Percentiles rank a stretch among this genome's conserved stretches.
phyloP scores from a whole-genome alignment of 2,329 filamentous ascomycete species.

The Elsinoe arachidis region DNA sequence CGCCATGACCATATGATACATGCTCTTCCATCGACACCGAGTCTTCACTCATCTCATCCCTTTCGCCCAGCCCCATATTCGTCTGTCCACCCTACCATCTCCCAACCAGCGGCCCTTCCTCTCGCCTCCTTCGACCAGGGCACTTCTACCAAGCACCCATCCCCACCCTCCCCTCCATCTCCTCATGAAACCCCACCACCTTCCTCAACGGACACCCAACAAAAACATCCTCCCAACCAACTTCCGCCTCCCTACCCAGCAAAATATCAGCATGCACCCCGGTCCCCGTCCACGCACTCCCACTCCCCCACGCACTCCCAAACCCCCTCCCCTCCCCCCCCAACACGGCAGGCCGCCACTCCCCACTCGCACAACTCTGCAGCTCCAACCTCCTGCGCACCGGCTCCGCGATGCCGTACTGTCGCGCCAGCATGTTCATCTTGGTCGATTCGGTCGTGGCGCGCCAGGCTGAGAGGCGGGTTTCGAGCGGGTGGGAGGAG shows the following conservation, averaged over 20 bases:
- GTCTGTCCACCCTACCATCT: background rate
- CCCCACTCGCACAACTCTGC: slow-evolving; percentile 70
- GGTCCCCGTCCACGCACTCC: slow-evolving; percentile 29
- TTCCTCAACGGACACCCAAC: slow-evolving; percentile 64
- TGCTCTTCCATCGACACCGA: background rate
- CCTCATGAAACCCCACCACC: slow-evolving; percentile 69
- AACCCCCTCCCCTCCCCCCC: slow-evolving; percentile 42
- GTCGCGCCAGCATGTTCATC: slow-evolving; percentile 77
- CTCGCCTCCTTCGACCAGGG: background rate
- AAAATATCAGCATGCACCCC: slow-evolving; percentile 86
- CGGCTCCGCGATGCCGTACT: slow-evolving; percentile 88
- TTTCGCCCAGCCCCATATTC: background rate
- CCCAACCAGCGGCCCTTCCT: background rate
- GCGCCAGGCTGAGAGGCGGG: slow-evolving; percentile 83
- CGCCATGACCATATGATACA: slow-evolving; percentile 1
- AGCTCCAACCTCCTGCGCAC: slow-evolving; percentile 91
- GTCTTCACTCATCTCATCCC: background rate
- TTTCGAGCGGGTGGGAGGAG: slow-evolving; percentile 80
- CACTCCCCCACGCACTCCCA: slow-evolving; percentile 6
- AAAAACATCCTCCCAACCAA: slow-evolving; percentile 93
- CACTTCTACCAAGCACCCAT: slow-evolving; percentile 49
- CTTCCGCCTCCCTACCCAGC: slow-evolving; percentile 63
- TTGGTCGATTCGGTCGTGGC: slow-evolving; percentile 78
- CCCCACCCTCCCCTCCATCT: slow-evolving; percentile 88
- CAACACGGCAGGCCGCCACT: slow-evolving; percentile 68